A percentile compares a stretch with the other conserved stretches of the same genome.
Evolutionary conservation across 148 eudicot genomes (phyloP).

Genomic region (Cornus suecica): DNA sequence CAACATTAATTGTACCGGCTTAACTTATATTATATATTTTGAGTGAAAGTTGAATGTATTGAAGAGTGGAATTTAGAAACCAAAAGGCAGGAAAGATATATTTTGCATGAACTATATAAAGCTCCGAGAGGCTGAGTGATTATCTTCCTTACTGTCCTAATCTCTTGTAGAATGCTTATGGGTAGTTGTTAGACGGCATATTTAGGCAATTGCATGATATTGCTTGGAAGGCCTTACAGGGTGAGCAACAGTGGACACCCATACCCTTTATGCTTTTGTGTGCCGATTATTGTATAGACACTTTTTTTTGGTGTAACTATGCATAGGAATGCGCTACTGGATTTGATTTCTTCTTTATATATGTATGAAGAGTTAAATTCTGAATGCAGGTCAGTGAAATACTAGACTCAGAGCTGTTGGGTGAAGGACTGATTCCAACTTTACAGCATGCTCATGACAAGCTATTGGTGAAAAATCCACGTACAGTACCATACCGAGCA

Average conservation of each 20-base stretch:
- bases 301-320: background rate
- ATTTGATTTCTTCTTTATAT: background rate
- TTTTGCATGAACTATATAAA: conserved; percentile 1
- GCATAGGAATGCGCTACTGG: background rate
- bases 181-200: background rate
- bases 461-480: conserved; percentile 64
- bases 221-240: background rate
- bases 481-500: conserved; percentile 75
- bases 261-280: too few relatives aligned
- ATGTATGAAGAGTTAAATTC: background rate
- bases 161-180: background rate
- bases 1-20: conserved; percentile 31
- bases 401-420: conserved; percentile 88
- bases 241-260: background rate
- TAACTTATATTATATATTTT: conserved; percentile 23
- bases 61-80: background rate
- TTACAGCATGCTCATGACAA: conserved; percentile 89
- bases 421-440: conserved; percentile 90
- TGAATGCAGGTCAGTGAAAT: conserved; percentile 82
- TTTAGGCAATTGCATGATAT: background rate
- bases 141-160: background rate
- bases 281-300: background rate
- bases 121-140: background rate
- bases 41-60: background rate
- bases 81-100: background rate